Conservation (phyloP, 257 asterid species). For the Solanum clarkiae region DNA sequence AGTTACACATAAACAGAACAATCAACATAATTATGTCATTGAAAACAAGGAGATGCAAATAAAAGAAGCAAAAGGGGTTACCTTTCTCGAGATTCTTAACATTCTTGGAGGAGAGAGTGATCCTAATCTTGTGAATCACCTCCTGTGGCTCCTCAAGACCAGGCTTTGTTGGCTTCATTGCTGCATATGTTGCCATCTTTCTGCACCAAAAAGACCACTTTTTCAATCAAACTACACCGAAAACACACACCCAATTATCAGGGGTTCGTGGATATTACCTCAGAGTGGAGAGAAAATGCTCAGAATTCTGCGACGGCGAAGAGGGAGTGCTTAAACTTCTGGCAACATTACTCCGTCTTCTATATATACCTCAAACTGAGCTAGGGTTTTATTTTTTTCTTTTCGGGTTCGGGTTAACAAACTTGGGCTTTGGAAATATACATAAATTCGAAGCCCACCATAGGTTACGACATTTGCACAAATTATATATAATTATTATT, state of each 20-base stretch:
- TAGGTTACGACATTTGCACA: background rate
- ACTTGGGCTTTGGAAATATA: background rate
- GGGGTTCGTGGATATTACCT: background rate
- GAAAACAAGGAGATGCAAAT: background rate
- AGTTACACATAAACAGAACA: background rate
- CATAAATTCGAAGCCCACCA: no score
- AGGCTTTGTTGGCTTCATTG: constrained; percentile 44
- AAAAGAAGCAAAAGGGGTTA: background rate
- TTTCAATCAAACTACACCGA: background rate
- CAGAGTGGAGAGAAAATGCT: background rate
- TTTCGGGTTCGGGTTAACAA: background rate
- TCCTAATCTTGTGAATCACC: constrained; percentile 40
- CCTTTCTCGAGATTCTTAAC: constrained; percentile 57
- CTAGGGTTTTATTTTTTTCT: background rate
- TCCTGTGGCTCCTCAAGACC: constrained; percentile 41
- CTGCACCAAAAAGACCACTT: background rate
- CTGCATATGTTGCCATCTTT: constrained; percentile 26
- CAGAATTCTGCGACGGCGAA: background rate
- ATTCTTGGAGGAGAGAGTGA: constrained; percentile 22
- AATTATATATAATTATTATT: background rate
- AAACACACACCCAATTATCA: background rate
- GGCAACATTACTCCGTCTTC: background rate
- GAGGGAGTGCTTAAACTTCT: background rate
- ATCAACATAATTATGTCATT: background rate
- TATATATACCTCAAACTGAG: background rate